Conservation (phyloP, 169 alveolate species). For the Plasmodium cynomolgi region DNA sequence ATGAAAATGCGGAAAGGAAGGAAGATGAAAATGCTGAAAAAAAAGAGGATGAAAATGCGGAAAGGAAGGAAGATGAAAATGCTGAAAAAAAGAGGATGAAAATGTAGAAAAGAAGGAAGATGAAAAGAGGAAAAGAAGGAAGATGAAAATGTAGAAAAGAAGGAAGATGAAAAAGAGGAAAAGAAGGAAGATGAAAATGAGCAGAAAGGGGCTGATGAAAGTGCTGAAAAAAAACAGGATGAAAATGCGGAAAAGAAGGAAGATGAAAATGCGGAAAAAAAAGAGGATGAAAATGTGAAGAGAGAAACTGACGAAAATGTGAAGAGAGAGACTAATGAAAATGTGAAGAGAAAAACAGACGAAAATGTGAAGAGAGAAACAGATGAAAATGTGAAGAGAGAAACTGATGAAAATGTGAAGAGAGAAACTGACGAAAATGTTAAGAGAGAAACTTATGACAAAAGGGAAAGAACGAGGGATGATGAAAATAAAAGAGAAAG, state of each 20-base stretch:
- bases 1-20: background rate
- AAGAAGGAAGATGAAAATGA: background rate
- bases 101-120: background rate
- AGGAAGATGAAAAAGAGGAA: background rate
- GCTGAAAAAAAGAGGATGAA: background rate
- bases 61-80: background rate
- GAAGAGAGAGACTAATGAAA: background rate
- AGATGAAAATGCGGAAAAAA: background rate
- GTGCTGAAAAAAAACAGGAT: background rate
- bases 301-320: background rate
- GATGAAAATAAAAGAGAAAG: background rate
- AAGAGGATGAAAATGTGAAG: background rate
- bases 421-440: background rate
- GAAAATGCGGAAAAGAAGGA: background rate
- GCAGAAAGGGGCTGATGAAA: background rate
- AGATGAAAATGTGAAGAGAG: background rate
- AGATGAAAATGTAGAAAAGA: background rate
- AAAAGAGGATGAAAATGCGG: background rate
- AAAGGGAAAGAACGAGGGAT: background rate
- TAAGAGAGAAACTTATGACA: background rate
- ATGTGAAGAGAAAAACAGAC: background rate
- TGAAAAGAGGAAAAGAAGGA: background rate
- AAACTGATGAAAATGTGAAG: background rate
- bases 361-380: background rate
- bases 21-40: background rate